Evolutionary conservation across 2,329 filamentous ascomycete genomes (phyloP).

Genomic region (Tolypocladium sp.): DNA sequence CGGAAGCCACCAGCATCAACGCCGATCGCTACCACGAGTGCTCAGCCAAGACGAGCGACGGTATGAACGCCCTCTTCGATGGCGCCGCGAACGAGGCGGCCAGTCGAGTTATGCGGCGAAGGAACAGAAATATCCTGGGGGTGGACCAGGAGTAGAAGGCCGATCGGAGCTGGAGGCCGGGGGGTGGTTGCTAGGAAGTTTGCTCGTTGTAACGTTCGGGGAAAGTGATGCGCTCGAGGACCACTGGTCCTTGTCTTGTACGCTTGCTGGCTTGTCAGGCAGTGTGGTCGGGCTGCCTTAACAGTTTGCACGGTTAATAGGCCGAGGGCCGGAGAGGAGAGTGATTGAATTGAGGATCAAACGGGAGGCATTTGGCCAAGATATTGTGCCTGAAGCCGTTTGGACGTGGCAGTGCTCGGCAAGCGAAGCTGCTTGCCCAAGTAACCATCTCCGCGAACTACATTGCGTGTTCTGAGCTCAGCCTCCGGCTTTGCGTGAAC

Average conservation of each 20-base stretch:
- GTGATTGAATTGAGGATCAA: neutral
- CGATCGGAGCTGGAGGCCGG: neutral
- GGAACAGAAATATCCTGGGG: neutral
- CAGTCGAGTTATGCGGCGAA: constrained; percentile 7
- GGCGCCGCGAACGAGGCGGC: constrained; percentile 14
- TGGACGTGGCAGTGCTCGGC: neutral
- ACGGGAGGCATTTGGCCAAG: neutral
- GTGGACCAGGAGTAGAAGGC: no score
- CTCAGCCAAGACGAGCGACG: constrained; percentile 25
- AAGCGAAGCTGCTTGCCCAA: neutral
- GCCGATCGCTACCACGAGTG: constrained; percentile 23
- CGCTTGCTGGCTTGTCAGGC: neutral
- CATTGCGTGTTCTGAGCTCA: neutral
- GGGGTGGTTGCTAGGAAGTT: neutral
- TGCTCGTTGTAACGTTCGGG: neutral
- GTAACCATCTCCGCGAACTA: neutral
- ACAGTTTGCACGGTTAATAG: neutral
- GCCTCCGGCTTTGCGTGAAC: neutral
- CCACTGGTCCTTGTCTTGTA: neutral
- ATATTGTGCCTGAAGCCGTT: neutral
- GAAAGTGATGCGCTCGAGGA: neutral
- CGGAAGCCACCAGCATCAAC: constrained; percentile 20
- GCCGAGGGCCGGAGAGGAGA: neutral
- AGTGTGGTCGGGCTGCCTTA: neutral
- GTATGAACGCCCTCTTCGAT: constrained; percentile 20